Evolutionary conservation across 2,329 filamentous ascomycete species (phyloP).

Genomic region (Cordyceps fumosorosea): DNA sequence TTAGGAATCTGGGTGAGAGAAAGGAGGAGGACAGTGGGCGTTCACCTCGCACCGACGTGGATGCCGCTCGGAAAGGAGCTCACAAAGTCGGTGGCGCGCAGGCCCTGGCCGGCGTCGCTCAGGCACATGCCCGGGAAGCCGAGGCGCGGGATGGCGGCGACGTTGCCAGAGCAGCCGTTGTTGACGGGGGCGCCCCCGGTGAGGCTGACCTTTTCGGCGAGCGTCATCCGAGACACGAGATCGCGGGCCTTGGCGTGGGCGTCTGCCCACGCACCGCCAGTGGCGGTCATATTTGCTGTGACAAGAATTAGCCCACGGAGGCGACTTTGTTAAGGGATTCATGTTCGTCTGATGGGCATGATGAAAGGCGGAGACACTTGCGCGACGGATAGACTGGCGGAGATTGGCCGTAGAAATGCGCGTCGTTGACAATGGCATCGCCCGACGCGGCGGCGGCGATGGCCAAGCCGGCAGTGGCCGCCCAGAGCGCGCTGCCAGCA

Average conservation of each 20-base stretch:
- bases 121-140: conserved; percentile 40
- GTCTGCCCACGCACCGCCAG: conserved; percentile 58
- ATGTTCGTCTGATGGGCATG: too few relatives aligned
- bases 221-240: conserved; percentile 65
- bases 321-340: not conserved
- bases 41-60: conserved; percentile 32
- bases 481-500: not conserved
- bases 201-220: conserved; percentile 72
- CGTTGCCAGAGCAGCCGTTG: conserved; percentile 43
- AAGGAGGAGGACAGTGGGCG: not conserved
- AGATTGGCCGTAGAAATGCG: conserved; percentile 43
- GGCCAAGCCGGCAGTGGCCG: conserved; percentile 4
- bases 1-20: not conserved
- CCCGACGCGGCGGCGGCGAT: conserved; percentile 3
- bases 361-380: conserved; percentile 23
- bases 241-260: conserved; percentile 60
- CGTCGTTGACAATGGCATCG: conserved; percentile 31
- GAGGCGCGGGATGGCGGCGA: conserved; percentile 31
- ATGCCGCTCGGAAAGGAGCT: conserved; percentile 36
- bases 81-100: conserved; percentile 37
- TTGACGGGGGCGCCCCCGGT: conserved; percentile 57
- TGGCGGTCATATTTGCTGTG: conserved; percentile 47
- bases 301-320: not conserved
- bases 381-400: conserved; percentile 46
- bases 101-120: conserved; percentile 37